phyloP scores from a whole-genome alignment of 176 grass and related monocot genomes.

The Eragrostis curvula region DNA sequence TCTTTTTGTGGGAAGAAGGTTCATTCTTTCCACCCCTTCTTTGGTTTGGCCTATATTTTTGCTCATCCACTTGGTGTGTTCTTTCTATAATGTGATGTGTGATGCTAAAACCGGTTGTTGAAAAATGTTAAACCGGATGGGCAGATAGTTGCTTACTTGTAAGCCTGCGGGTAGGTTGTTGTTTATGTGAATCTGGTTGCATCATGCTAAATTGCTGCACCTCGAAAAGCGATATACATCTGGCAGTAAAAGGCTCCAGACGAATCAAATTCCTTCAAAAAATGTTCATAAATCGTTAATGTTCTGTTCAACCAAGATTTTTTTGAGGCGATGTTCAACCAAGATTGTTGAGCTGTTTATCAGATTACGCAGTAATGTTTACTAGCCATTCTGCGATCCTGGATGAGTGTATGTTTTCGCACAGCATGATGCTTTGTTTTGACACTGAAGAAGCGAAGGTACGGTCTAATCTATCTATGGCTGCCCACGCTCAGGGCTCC shows the following conservation, averaged over 20 bases:
- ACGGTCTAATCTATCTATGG: not conserved
- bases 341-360: not conserved
- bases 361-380: not conserved
- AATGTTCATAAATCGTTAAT: not conserved
- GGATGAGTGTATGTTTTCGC: not conserved
- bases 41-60: conserved; percentile 28
- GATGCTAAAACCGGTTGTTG: not conserved
- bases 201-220: not conserved
- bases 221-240: not conserved
- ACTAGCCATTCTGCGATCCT: not conserved
- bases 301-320: not conserved
- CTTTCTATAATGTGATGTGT: conserved; percentile 5
- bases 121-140: not conserved
- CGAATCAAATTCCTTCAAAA: not conserved
- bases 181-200: not conserved
- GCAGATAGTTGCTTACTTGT: not conserved
- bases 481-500: not conserved
- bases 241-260: not conserved
- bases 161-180: not conserved
- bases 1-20: not conserved
- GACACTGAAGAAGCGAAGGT: not conserved
- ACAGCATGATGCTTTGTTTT: not conserved
- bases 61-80: conserved; percentile 46
- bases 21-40: conserved; percentile 45
- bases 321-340: conserved; percentile 3